Base-by-base conservation (phyloP, 192 early-diverging fungal species). In the Coemansia sp. region DNA sequence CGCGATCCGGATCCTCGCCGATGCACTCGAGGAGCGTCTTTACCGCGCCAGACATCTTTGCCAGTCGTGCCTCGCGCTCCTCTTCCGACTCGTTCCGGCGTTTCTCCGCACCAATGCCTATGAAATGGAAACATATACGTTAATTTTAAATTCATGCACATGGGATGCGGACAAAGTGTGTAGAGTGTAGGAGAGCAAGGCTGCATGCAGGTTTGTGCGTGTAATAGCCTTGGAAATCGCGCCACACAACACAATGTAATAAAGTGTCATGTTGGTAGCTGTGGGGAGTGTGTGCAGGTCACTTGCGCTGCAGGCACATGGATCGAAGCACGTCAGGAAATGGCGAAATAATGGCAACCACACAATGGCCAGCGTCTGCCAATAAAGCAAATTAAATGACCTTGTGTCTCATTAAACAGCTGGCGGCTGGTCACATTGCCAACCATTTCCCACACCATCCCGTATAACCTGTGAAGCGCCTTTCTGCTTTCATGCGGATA, bases 1-100 rank as follows among this genome's bases (percentile, higher is more conserved):
- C 95, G 59, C 97, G 87, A 50, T 91, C 84, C 12, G 92, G 87
- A 74, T 99, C 93, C 75, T 99, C 97, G 47, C 97, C 97, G 32
- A 99, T 86, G 75, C 89, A 91, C 70, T 93, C 89, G 47, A 99
- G 73, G 15, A 99, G 88, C 0, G 90, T 94, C 52, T 85, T 83
- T 15, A 98, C 94, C 7, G 95, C 92, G 37, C 71, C 90, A 9
- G 95, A 76, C 65, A 99, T 88, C 73, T 91, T 92, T 56, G 84
- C 72, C 58, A 91, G 70, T 19, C 97, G 86, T 25, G 63, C 81
- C 56, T 84, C 73, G 54, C 87, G 86, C 66, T 92, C 86, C 29
- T 89, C 91, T 3, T 77, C 82, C 3, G 91, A 83, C 72, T 97
- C 97, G 25, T 91, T 86, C 54, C 89, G 79, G 9, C 97, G 87